Conservation (phyloP, 768 basidiomycete species). For the Termitomyces sp. region DNA sequence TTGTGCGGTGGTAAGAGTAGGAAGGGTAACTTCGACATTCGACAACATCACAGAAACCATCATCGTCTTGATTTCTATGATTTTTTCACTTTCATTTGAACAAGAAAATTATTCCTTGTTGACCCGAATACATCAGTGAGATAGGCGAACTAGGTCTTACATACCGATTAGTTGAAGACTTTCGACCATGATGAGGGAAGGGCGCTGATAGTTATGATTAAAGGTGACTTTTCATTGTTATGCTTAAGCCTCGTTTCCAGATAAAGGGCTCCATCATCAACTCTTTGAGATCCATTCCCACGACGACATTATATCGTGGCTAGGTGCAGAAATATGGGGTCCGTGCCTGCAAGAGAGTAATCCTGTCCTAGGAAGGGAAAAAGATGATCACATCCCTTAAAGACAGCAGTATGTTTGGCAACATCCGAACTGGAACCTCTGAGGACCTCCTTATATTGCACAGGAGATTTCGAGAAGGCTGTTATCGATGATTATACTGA, state of each 20-base stretch:
- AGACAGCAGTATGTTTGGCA: neutral
- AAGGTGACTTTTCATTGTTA: neutral
- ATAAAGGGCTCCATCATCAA: neutral
- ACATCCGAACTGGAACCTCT: neutral
- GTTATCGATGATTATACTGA: neutral
- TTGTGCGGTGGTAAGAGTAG: slow-evolving; percentile 13
- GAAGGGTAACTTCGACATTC: slow-evolving; percentile 19
- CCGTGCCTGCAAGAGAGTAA: neutral
- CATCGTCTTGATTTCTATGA: too few species aligned
- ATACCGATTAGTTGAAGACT: slow-evolving; percentile 10
- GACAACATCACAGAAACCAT: too few species aligned
- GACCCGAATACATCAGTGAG: neutral
- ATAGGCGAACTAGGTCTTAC: too few species aligned
- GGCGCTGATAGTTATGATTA: neutral
- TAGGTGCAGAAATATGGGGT: neutral
- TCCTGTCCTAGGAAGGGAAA: neutral
- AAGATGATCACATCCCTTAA: neutral
- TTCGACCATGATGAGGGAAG: slow-evolving; percentile 15
- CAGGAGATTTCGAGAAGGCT: neutral
- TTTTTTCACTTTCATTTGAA: neutral
- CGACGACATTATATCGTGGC: neutral
- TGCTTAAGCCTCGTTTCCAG: neutral
- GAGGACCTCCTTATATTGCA: neutral
- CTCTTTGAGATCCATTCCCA: neutral
- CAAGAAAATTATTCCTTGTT: neutral